Evolutionary conservation across 495 filamentous ascomycete genomes (phyloP).

Genomic region (Aspergillus affinis): DNA sequence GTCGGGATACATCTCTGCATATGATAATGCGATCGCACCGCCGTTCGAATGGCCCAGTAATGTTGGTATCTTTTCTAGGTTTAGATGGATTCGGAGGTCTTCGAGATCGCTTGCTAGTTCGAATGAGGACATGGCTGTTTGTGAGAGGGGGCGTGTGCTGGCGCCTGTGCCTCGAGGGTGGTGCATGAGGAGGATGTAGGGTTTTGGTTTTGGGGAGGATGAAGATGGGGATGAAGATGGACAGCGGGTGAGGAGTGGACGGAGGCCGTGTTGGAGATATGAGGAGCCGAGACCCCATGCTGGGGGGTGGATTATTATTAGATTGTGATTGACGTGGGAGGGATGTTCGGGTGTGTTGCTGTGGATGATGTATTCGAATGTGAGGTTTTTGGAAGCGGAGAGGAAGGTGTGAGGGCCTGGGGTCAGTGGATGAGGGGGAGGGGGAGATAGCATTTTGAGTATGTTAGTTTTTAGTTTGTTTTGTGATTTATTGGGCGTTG

Average conservation of each 20-base stretch:
- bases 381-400: constrained; percentile 13
- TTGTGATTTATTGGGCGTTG: no score
- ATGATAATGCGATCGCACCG: constrained; percentile 23
- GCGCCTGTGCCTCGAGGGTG: constrained; percentile 16
- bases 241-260: constrained; percentile 8
- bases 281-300: constrained; percentile 22
- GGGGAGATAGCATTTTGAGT: background rate
- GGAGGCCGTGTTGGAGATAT: constrained; percentile 21
- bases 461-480: background rate
- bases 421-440: background rate
- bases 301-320: constrained; percentile 21
- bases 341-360: background rate
- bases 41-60: constrained; percentile 26
- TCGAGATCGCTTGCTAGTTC: constrained; percentile 21
- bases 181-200: constrained; percentile 16
- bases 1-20: constrained; percentile 22
- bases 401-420: constrained; percentile 27
- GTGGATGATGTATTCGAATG: constrained; percentile 21
- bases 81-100: constrained; percentile 18
- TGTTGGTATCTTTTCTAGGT: constrained; percentile 7
- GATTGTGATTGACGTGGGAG: background rate
- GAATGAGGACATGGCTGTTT: constrained; percentile 14
- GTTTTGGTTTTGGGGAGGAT: background rate
- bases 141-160: constrained; percentile 4
- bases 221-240: background rate